Percentiles rank a stretch among this genome's conserved stretches.
Conservation (phyloP, 108 stramenopile species). For the Nannochloropsis oceanica region DNA sequence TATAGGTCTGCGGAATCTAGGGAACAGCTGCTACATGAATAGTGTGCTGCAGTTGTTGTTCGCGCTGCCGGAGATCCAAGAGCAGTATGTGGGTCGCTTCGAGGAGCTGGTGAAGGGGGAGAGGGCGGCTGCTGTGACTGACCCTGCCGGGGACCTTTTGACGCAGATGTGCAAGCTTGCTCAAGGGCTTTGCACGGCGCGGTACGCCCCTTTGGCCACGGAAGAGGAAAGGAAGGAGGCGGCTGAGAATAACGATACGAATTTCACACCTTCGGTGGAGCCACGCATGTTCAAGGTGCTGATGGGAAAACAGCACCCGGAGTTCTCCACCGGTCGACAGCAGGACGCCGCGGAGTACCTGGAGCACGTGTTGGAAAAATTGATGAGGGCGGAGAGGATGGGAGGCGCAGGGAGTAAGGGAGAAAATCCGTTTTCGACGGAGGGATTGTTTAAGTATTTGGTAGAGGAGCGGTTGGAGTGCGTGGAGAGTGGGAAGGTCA, state of each 20-base stretch:
- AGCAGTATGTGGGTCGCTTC: conserved; percentile 39
- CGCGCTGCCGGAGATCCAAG: conserved; percentile 54
- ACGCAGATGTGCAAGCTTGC: conserved; percentile 6
- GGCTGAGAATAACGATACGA: not conserved
- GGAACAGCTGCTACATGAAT: conserved; percentile 95
- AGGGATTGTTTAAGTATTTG: conserved; percentile 56
- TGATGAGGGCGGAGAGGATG: conserved; percentile 55
- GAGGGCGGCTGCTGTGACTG: conserved; percentile 34
- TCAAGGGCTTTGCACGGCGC: not conserved
- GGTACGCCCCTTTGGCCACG: conserved; percentile 3
- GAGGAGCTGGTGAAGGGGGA: not conserved
- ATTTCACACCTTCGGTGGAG: conserved; percentile 41
- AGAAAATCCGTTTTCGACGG: not conserved
- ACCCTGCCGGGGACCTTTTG: conserved; percentile 27
- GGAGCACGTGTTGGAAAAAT: conserved; percentile 65
- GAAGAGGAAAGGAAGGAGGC: not conserved
- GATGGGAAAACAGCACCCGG: conserved; percentile 76
- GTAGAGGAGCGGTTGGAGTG: conserved; percentile 60
- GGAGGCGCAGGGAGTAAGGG: conserved; percentile 3
- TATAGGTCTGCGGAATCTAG: conserved; percentile 87
- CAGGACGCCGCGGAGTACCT: conserved; percentile 97
- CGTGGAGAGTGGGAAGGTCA: conserved; percentile 26
- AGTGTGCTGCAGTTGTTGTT: conserved; percentile 68
- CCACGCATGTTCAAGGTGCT: conserved; percentile 90
- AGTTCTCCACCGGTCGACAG: conserved; percentile 88